phyloP scores from a whole-genome alignment of 768 basidiomycete species.

The Sutorius australiensis region DNA sequence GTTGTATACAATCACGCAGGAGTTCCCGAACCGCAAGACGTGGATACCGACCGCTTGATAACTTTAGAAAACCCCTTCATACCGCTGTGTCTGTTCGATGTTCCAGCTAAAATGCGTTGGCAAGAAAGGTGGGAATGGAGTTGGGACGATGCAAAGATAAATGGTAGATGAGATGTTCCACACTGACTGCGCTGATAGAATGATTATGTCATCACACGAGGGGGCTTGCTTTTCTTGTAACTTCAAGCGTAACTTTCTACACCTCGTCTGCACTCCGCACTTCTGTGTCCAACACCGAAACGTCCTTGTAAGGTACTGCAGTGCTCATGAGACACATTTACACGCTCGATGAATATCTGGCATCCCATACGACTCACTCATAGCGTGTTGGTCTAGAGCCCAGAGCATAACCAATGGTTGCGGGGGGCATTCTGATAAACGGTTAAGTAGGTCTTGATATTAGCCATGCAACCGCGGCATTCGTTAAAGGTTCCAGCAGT shows the following conservation, averaged over 20 bases:
- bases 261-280: neutral
- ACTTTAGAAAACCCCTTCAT: conserved; percentile 88
- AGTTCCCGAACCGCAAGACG: neutral
- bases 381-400: too few relatives aligned
- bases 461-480: neutral
- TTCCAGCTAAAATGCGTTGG: neutral
- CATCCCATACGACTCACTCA: neutral
- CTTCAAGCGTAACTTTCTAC: too few relatives aligned
- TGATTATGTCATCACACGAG: conserved; percentile 21
- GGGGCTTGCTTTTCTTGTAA: neutral
- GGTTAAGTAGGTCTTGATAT: neutral
- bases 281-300: neutral
- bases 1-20: neutral
- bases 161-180: neutral
- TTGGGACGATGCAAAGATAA: neutral
- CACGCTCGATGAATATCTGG: neutral
- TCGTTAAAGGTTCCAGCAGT: neutral
- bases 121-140: neutral
- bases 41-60: conserved; percentile 57
- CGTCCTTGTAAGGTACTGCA: neutral
- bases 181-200: neutral
- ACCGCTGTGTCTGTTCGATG: conserved; percentile 11
- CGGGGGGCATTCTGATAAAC: too few relatives aligned
- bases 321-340: neutral
- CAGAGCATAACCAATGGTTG: too few relatives aligned